A percentile compares a stretch with the other conserved stretches of the same genome.
These are phyloP conservation scores for Whalleya microplaca DNA, from an alignment of 2,329 filamentous ascomycete genomes.

Conservation along the genomic window DNA sequence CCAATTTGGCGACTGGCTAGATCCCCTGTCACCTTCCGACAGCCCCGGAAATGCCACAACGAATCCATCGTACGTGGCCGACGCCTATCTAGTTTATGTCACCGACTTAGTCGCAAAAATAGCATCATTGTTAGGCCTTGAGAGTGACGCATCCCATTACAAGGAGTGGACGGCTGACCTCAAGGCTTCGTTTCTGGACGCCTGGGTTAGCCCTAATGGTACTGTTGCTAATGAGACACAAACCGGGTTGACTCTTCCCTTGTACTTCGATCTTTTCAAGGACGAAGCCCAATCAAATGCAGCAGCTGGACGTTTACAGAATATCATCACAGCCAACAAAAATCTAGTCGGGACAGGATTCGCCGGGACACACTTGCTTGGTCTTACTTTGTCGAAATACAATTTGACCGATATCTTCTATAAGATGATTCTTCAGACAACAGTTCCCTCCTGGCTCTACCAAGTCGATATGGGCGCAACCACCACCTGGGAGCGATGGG, in stretches of 20 bases:
- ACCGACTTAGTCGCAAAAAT: constrained; percentile 43
- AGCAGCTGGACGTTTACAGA: constrained; percentile 35
- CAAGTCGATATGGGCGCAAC: constrained; percentile 50
- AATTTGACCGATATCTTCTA: constrained; percentile 44
- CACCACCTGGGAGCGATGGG: constrained; percentile 57
- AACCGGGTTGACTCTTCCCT: constrained; percentile 43
- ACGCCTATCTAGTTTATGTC: constrained; percentile 51
- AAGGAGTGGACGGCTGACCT: constrained; percentile 23
- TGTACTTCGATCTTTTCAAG: constrained; percentile 43
- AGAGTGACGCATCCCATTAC: constrained; percentile 32
- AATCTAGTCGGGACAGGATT: constrained; percentile 48
- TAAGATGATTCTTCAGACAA: constrained; percentile 50
- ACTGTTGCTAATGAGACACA: constrained; percentile 43
- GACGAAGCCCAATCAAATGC: constrained; percentile 19
- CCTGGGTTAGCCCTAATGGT: constrained; percentile 37
- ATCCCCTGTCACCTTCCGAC: constrained; percentile 48
- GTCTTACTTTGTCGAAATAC: constrained; percentile 36
- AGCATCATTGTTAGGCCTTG: constrained; percentile 36
- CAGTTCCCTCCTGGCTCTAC: constrained; percentile 52
- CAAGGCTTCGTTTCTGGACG: constrained; percentile 34
- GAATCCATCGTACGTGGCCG: constrained; percentile 45
- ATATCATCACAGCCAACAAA: constrained; percentile 39
- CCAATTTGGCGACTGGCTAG: constrained; percentile 54
- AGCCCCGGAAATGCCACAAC: constrained; percentile 45
- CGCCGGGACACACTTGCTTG: constrained; percentile 47